Base-by-base conservation (phyloP, 495 filamentous ascomycete species). In the Xylaria bambusicola region DNA sequence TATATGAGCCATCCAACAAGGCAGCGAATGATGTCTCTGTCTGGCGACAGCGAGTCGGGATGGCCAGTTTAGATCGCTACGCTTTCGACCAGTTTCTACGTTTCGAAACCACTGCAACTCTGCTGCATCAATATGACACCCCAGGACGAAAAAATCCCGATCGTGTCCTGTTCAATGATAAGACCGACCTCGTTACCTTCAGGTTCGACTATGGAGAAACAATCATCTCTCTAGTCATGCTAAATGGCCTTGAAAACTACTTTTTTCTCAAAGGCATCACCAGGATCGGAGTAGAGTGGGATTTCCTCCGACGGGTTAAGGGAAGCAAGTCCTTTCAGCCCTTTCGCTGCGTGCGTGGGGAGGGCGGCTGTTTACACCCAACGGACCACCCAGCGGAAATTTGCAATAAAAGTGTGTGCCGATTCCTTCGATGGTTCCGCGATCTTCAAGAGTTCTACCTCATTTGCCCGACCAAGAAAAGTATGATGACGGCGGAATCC, bases 141-240 rank as follows among this genome's bases (percentile, higher is more conserved):
- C 20, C n/a, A 12, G 2, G 20, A n/a, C 21, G 6, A 21, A 26
- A 40, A 6, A 27, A 48, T 6, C 27, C 38, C 15, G 45, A 23
- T 5, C 9, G 18, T 15, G 55, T 33, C 10, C n/a, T 12, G 7
- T 29, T 58, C 31, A 1, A 41, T 15, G 15, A 12, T 2, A 17
- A 20, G 15, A 44, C 44, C 21, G 55, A 58, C 45, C 55, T 58
- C 6, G 33, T 58, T 2, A 58, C 45, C 8, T 58, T 58, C 44
- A 31, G 45, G 3, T 49, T 38, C 31, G 29, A 35, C 6, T 56
- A 35, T 21, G 53, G 55, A 15, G n/a, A n/a, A n/a, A n/a, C n/a
- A n/a, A n/a, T n/a, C n/a, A 15, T 4, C 6, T 15, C 42, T 18
- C 7, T 7, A 6, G n/a, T 9, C 20, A 21, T 27, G 6, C 18